Percentiles rank a stretch among this genome's conserved stretches.
These are phyloP conservation scores for Geoglossum cookeanum DNA, from an alignment of 2,329 filamentous ascomycete genomes.

Conservation along the genomic window DNA sequence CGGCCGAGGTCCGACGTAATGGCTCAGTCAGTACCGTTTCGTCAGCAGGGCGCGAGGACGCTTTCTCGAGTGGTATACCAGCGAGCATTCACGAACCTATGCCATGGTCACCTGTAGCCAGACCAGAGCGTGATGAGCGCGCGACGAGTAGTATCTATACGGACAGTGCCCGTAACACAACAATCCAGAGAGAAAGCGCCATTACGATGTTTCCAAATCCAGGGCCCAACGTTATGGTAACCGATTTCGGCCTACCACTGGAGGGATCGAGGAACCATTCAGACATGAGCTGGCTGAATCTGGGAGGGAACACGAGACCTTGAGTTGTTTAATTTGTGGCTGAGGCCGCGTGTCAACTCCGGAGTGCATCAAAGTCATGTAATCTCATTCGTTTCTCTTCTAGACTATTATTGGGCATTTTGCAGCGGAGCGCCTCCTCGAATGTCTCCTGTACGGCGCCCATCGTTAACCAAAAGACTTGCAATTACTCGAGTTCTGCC, in stretches of 20 bases:
- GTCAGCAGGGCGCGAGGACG: background rate
- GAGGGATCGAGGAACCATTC: slow-evolving; percentile 14
- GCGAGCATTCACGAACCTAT: slow-evolving; percentile 1
- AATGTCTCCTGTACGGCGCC: background rate
- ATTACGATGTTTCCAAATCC: background rate
- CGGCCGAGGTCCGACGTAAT: background rate
- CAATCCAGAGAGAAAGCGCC: background rate
- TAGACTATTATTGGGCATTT: slow-evolving; percentile 2
- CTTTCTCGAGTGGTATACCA: background rate
- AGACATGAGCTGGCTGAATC: slow-evolving; percentile 69
- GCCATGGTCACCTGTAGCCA: slow-evolving; percentile 4
- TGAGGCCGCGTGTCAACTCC: background rate
- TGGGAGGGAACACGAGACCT: slow-evolving; percentile 26
- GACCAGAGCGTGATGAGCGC: background rate
- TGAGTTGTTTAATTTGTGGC: slow-evolving; percentile 1
- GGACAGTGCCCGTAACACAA: slow-evolving; percentile 1
- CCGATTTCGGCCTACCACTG: background rate
- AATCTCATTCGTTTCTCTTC: background rate
- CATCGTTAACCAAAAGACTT: background rate
- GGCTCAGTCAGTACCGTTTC: background rate
- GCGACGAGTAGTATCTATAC: slow-evolving; percentile 5
- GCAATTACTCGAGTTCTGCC: background rate
- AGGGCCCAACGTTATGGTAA: background rate
- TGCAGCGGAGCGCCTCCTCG: background rate
- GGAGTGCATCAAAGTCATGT: background rate